Evolutionary conservation across 108 stramenopile species (phyloP).

Genomic region (Nannochloropsis granulata): DNA sequence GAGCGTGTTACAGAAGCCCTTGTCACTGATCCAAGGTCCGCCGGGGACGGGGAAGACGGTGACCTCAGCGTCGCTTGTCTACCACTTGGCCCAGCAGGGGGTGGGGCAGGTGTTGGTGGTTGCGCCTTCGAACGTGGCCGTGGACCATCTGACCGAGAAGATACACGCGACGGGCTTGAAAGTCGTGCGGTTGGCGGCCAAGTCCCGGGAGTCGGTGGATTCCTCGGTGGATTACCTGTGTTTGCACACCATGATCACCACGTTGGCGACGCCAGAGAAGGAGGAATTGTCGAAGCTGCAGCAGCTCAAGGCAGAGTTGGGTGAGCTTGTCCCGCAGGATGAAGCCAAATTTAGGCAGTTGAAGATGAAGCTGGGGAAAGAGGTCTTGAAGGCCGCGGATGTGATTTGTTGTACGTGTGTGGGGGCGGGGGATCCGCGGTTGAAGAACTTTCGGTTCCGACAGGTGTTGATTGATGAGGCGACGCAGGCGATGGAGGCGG

Average conservation of each 20-base stretch:
- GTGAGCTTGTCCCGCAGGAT: constrained; percentile 78
- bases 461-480: constrained; percentile 97
- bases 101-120: constrained; percentile 70
- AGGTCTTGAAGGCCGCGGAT: constrained; percentile 91
- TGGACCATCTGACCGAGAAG: constrained; percentile 94
- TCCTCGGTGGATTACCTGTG: constrained; percentile 72
- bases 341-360: constrained; percentile 63
- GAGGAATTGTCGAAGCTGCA: constrained; percentile 80
- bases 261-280: constrained; percentile 31
- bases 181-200: constrained; percentile 68
- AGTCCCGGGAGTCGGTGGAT: constrained; percentile 73
- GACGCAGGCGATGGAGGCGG: constrained; percentile 96
- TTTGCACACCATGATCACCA: constrained; percentile 62
- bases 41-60: constrained; percentile 96
- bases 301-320: constrained; percentile 76
- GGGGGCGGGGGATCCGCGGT: constrained; percentile 88
- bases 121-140: constrained; percentile 94
- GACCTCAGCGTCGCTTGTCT: constrained; percentile 85
- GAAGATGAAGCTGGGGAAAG: constrained; percentile 59
- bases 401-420: constrained; percentile 97
- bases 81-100: constrained; percentile 82
- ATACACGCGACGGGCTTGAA: constrained; percentile 86
- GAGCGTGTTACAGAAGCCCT: constrained; percentile 70
- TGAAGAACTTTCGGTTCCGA: constrained; percentile 78
- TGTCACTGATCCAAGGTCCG: constrained; percentile 90